Conservation (phyloP, 768 basidiomycete genomes). For the Leucosporidium creatinivorum region DNA sequence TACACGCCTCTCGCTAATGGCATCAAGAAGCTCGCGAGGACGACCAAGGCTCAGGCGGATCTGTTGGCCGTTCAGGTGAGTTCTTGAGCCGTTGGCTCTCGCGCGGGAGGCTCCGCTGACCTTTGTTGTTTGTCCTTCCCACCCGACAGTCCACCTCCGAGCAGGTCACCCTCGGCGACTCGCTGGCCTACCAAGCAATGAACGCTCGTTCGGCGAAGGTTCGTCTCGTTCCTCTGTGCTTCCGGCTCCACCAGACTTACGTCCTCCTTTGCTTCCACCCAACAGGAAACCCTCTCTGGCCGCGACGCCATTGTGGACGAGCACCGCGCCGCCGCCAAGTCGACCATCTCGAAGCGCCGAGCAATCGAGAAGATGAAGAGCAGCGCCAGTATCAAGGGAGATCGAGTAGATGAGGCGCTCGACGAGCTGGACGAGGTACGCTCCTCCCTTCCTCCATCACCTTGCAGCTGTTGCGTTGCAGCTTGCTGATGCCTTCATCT, state of each 20-base stretch:
- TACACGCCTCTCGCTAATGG: constrained; percentile 78
- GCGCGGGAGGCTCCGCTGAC: background rate
- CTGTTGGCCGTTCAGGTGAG: constrained; percentile 51
- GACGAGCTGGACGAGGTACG: constrained; percentile 86
- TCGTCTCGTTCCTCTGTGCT: background rate
- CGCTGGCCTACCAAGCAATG: constrained; percentile 88
- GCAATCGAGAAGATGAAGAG: constrained; percentile 83
- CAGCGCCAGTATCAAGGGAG: constrained; percentile 64
- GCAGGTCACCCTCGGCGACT: constrained; percentile 91
- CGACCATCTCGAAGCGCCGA: constrained; percentile 82
- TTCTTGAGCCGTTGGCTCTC: background rate
- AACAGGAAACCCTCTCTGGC: constrained; percentile 70
- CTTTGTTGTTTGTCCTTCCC: constrained; percentile 4
- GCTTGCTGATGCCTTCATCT: too few relatives aligned
- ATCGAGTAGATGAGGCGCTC: constrained; percentile 80
- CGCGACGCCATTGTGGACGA: constrained; percentile 87
- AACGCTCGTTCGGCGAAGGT: constrained; percentile 91
- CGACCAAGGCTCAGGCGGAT: constrained; percentile 57
- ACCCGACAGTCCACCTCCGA: constrained; percentile 66
- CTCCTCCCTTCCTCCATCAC: background rate
- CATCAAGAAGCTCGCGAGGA: constrained; percentile 73
- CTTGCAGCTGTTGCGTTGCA: background rate
- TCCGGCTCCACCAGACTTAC: background rate
- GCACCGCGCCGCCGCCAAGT: constrained; percentile 85
- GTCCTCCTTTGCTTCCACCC: background rate